A percentile compares a stretch with the other conserved stretches of the same genome.
Conservation (phyloP, 1,139 yeast genomes). For the Candida sp. region DNA sequence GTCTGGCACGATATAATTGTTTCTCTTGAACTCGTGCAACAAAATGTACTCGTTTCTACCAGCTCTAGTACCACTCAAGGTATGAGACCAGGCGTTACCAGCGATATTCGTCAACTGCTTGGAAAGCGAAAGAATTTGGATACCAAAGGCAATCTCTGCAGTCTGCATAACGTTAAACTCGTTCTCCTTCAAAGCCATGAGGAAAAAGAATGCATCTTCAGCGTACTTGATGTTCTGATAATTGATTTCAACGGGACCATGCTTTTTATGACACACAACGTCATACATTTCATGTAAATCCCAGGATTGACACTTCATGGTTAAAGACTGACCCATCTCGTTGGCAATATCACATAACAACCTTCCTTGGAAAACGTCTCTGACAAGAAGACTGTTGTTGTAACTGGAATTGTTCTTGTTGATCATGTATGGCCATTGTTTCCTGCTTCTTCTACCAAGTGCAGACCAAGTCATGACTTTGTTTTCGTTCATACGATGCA, state of each 20-base stretch:
- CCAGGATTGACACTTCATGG: conserved; percentile 96
- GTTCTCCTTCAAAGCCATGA: conserved; percentile 76
- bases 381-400: conserved; percentile 55
- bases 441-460: conserved; percentile 82
- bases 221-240: conserved; percentile 66
- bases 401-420: conserved; percentile 38
- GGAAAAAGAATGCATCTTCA: conserved; percentile 68
- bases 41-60: conserved; percentile 95
- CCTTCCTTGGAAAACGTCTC: conserved; percentile 85
- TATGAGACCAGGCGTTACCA: conserved; percentile 98
- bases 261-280: conserved; percentile 66
- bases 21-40: conserved; percentile 87
- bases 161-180: conserved; percentile 69
- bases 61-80: conserved; percentile 94
- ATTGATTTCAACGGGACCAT: conserved; percentile 72
- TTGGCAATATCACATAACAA: conserved; percentile 92
- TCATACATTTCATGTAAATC: conserved; percentile 91
- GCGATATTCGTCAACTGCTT: conserved; percentile 93
- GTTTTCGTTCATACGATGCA: conserved; percentile 81
- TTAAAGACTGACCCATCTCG: conserved; percentile 93
- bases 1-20: conserved; percentile 89
- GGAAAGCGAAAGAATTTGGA: conserved; percentile 87
- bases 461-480: conserved; percentile 79
- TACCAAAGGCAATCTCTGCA: conserved; percentile 78
- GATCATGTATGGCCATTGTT: conserved; percentile 77